phyloP scores from a whole-genome alignment of 257 asterid species.

The Salvia hispanica region DNA sequence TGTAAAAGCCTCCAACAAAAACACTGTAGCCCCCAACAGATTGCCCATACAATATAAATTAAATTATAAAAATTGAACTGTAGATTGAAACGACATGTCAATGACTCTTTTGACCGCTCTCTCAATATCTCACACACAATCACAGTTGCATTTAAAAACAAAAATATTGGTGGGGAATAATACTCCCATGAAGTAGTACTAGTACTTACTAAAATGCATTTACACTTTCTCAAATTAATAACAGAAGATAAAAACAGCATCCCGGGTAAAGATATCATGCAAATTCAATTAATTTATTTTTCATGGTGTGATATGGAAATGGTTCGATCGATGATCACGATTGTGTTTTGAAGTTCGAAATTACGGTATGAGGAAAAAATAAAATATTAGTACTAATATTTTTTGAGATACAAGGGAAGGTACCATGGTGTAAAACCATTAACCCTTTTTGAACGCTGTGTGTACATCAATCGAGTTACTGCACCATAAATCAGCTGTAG shows the following conservation, averaged over 20 bases:
- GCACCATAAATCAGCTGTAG: constrained; percentile 7
- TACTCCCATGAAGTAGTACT: constrained; percentile 28
- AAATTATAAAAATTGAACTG: constrained; percentile 25
- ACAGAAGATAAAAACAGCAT: no score
- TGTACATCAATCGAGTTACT: not conserved
- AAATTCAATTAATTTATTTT: no score
- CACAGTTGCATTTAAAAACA: constrained; percentile 19
- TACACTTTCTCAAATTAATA: not conserved
- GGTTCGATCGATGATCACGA: no score
- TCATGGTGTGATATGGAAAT: no score
- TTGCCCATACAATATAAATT: constrained; percentile 28
- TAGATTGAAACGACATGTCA: constrained; percentile 58
- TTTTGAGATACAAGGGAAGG: constrained; percentile 24
- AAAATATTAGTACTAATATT: not conserved
- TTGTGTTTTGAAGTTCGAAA: not conserved
- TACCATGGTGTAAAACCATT: constrained; percentile 29
- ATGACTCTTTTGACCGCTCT: constrained; percentile 43
- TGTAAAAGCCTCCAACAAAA: constrained; percentile 32
- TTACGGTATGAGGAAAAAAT: not conserved
- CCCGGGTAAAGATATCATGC: no score
- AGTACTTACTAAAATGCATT: not conserved
- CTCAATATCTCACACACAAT: not conserved
- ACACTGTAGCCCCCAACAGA: constrained; percentile 28
- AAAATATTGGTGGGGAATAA: constrained; percentile 49
- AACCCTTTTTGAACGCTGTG: constrained; percentile 10